These are phyloP conservation scores for Pichia sp. DNA, from an alignment of 1,139 yeast genomes.

Conservation along the genomic window DNA sequence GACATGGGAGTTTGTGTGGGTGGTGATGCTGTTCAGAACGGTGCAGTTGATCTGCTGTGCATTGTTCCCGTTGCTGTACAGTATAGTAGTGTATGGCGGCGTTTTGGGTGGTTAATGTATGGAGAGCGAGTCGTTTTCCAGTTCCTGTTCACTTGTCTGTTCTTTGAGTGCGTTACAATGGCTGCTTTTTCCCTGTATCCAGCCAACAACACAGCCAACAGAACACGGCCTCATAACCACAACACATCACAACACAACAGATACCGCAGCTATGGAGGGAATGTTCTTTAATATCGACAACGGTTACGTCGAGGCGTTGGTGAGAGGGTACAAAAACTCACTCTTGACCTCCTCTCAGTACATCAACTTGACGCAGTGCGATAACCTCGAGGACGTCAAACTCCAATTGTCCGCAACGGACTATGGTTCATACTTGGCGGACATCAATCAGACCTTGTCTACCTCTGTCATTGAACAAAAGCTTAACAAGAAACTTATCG, in stretches of 20 bases:
- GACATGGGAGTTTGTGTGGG: neutral
- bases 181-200: too few relatives aligned
- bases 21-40: too few relatives aligned
- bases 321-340: constrained; percentile 89
- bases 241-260: too few relatives aligned
- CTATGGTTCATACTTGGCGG: constrained; percentile 83
- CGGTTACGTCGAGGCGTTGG: constrained; percentile 91
- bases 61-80: too few relatives aligned
- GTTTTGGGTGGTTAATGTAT: too few relatives aligned
- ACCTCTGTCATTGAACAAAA: constrained; percentile 79
- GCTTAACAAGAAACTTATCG: constrained; percentile 66
- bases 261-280: constrained; percentile 62
- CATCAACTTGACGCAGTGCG: constrained; percentile 91
- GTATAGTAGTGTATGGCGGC: too few relatives aligned
- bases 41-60: too few relatives aligned
- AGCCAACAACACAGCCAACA: too few relatives aligned
- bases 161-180: too few relatives aligned
- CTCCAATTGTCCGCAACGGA: constrained; percentile 93
- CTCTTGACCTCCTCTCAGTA: constrained; percentile 73
- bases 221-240: too few relatives aligned
- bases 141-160: too few relatives aligned
- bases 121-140: too few relatives aligned
- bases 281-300: constrained; percentile 77
- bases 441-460: constrained; percentile 72
- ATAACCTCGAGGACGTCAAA: constrained; percentile 86